These are phyloP conservation scores for Lachnellula cervina DNA, from an alignment of 2,329 filamentous ascomycete species.

Conservation along the genomic window DNA sequence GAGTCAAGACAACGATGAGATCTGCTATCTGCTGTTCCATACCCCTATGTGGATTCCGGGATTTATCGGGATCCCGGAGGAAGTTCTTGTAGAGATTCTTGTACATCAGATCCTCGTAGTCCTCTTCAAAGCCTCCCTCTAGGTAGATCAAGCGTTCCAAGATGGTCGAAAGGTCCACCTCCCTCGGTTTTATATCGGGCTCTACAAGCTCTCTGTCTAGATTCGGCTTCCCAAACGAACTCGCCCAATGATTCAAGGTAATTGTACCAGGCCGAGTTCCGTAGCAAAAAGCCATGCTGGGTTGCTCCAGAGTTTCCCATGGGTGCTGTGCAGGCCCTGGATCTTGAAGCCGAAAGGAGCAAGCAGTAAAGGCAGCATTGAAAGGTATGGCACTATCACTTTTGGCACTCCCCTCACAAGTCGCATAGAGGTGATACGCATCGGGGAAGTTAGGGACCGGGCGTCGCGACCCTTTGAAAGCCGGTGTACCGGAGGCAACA, in stretches of 20 bases:
- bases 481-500: slow-evolving; percentile 53
- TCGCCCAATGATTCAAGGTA: slow-evolving; percentile 66
- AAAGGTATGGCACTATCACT: slow-evolving; percentile 20
- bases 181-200: slow-evolving; percentile 53
- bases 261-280: slow-evolving; percentile 64
- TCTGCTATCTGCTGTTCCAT: slow-evolving; percentile 70
- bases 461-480: slow-evolving; percentile 50
- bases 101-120: slow-evolving; percentile 54
- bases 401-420: slow-evolving; percentile 40
- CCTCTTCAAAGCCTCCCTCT: slow-evolving; percentile 51
- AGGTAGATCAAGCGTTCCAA: slow-evolving; percentile 56
- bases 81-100: slow-evolving; percentile 62
- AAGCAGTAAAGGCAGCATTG: slow-evolving; percentile 13
- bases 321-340: slow-evolving; percentile 34
- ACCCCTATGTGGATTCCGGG: slow-evolving; percentile 54
- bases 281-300: slow-evolving; percentile 64
- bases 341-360: slow-evolving; percentile 23
- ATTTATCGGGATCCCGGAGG: slow-evolving; percentile 61
- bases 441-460: slow-evolving; percentile 49
- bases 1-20: slow-evolving; percentile 62
- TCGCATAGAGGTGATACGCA: slow-evolving; percentile 53
- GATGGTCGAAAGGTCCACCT: slow-evolving; percentile 53
- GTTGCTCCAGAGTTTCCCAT: slow-evolving; percentile 71
- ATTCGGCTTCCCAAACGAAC: slow-evolving; percentile 51
- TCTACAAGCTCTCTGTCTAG: slow-evolving; percentile 54